Percentiles rank a stretch among this genome's conserved stretches.
phyloP scores from a whole-genome alignment of 2,329 filamentous ascomycete genomes.

The Cryphonectria nitschkei region DNA sequence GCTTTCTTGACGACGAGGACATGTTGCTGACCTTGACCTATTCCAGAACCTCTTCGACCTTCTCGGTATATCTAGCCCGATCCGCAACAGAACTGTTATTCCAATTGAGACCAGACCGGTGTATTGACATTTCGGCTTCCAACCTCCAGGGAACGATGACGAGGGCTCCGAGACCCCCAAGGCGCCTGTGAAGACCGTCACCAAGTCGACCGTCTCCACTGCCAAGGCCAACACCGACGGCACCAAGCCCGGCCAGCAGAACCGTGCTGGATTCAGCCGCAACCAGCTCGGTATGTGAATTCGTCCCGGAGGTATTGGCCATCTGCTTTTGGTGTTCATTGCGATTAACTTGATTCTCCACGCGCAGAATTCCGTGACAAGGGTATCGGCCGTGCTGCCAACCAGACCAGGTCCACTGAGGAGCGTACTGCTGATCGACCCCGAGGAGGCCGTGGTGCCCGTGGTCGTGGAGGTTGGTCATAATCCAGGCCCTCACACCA shows the following conservation, averaged over 20 bases:
- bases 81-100: slow-evolving; percentile 30
- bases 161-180: slow-evolving; percentile 72
- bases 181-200: slow-evolving; percentile 84
- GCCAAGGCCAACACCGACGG: slow-evolving; percentile 85
- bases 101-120: slow-evolving; percentile 20
- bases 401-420: slow-evolving; percentile 79
- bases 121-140: slow-evolving; percentile 20
- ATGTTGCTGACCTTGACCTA: slow-evolving; percentile 18
- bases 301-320: neutral
- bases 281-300: slow-evolving; percentile 82
- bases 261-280: slow-evolving; percentile 66
- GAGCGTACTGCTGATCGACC: slow-evolving; percentile 61
- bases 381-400: slow-evolving; percentile 77
- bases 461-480: slow-evolving; percentile 61
- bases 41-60: slow-evolving; percentile 93
- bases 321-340: slow-evolving; percentile 10
- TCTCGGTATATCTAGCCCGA: slow-evolving; percentile 71
- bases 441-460: slow-evolving; percentile 67
- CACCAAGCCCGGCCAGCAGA: slow-evolving; percentile 60
- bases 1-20: slow-evolving; percentile 10
- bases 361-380: slow-evolving; percentile 84
- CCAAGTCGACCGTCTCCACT: slow-evolving; percentile 77
- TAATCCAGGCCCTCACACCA: neutral
- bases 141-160: slow-evolving; percentile 60
- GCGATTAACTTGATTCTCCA: slow-evolving; percentile 29